Percentiles rank a stretch among this genome's conserved stretches.
Evolutionary conservation across 352 stramenopile genomes (phyloP).

Genomic region (Elongisporangium prolatum): DNA sequence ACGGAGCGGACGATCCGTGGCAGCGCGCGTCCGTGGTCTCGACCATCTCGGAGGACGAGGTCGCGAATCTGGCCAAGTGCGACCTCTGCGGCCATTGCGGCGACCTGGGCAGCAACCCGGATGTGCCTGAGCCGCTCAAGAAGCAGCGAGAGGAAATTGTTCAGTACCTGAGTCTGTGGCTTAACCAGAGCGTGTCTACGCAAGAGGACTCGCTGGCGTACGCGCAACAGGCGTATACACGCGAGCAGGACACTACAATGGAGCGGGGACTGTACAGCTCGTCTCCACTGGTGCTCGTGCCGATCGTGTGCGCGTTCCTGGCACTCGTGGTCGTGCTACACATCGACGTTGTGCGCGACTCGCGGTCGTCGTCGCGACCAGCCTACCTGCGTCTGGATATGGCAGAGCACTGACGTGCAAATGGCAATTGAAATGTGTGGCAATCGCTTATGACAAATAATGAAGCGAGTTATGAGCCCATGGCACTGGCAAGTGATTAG

Average conservation of each 20-base stretch:
- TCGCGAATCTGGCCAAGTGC: constrained; percentile 69
- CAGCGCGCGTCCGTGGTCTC: constrained; percentile 68
- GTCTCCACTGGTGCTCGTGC: constrained; percentile 66
- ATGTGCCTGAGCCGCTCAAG: constrained; percentile 52
- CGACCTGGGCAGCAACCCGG: constrained; percentile 44
- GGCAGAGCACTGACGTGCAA: not conserved
- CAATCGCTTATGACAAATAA: not conserved
- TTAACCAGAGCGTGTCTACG: constrained; percentile 11
- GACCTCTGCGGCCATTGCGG: constrained; percentile 82
- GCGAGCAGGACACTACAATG: not conserved
- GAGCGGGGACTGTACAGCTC: constrained; percentile 21
- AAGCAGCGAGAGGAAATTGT: constrained; percentile 66
- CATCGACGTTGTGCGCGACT: constrained; percentile 49
- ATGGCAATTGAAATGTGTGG: not conserved
- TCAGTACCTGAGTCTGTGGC: constrained; percentile 59
- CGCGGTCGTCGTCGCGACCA: constrained; percentile 14
- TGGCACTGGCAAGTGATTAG: too few species aligned
- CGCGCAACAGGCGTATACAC: not conserved
- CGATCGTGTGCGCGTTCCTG: constrained; percentile 50
- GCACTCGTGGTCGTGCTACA: constrained; percentile 50
- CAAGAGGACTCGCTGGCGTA: not conserved
- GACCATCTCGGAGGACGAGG: constrained; percentile 48
- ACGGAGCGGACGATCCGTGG: constrained; percentile 84
- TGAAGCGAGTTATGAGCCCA: too few species aligned
- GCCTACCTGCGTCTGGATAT: constrained; percentile 34